Conservation (phyloP, 176 grass and related monocot genomes). For the Oryza nivara region DNA sequence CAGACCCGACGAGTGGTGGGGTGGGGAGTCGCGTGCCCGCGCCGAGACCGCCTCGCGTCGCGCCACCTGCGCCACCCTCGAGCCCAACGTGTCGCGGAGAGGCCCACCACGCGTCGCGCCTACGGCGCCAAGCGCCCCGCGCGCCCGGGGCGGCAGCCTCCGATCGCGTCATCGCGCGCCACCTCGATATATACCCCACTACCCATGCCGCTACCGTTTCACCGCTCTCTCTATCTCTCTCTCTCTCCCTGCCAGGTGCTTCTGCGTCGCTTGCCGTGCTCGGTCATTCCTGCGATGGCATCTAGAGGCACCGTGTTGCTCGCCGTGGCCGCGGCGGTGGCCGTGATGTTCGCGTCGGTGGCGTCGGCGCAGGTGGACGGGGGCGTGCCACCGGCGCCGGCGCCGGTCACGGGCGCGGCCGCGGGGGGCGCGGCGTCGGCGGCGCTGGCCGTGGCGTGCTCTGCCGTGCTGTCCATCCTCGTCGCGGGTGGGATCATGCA, state of each 20-base stretch:
- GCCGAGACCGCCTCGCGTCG: constrained; percentile 25
- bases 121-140: background rate
- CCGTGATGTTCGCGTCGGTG: constrained; percentile 52
- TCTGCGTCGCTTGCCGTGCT: background rate
- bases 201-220: background rate
- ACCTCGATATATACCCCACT: constrained; percentile 46
- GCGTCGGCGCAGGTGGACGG: constrained; percentile 52
- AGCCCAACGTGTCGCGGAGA: constrained; percentile 48
- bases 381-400: constrained; percentile 50
- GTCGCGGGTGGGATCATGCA: constrained; percentile 54
- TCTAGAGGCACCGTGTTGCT: constrained; percentile 43
- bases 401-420: constrained; percentile 56
- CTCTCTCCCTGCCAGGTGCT: background rate
- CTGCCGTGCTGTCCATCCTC: constrained; percentile 52
- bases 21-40: constrained; percentile 19
- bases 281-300: constrained; percentile 45
- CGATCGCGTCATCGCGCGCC: constrained; percentile 8
- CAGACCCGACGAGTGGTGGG: background rate
- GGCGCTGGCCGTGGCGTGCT: constrained; percentile 52
- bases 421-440: constrained; percentile 44
- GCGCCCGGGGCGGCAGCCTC: constrained; percentile 16
- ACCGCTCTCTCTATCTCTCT: background rate
- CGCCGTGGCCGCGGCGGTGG: constrained; percentile 44
- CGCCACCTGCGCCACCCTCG: constrained; percentile 43
- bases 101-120: constrained; percentile 23